Evolutionary conservation across 108 stramenopile genomes (phyloP), one percentile per base, ranked within the genome.

Genomic region (Nitzschia putrida): DNA sequence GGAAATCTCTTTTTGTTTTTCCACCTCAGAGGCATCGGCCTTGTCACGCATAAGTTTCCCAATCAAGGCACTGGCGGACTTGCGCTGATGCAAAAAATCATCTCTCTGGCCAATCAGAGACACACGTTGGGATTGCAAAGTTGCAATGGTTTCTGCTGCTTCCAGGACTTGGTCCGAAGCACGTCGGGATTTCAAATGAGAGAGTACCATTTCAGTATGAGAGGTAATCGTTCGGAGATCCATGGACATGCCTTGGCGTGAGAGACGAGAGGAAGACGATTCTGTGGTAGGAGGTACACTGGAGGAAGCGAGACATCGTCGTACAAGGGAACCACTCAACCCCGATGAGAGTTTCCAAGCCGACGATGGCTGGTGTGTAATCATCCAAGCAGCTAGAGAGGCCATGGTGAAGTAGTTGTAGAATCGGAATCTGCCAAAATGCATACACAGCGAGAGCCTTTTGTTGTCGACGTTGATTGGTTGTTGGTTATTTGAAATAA

Each of bases 31-130:
- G 21, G 56, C 24, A 54, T 64, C 61, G 18, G 59, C 69, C 34
- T 68, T 67, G 9, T 71, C 57, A 29, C 80, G 59, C 89, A 95
- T 84, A 4, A 90, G 59, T 65, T 86, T 85, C 13, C 89, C 91
- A 38, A 95, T 85, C 60, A 53, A 50, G 18, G 84, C 91, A 24
- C 78, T 80, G 9, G 79, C 84, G 65, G 87, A 79, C 65, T 95
- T 95, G n/a, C 90, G 84, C 41, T 71, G 79, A 55, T 85, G 73
- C 24, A 91, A 76, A 55, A 79, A 82, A 40, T 72, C 82, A 74
- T 95, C 93, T 21, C 93, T 82, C 50, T 82, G 65, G 64, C 84
- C 77, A 71, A 93, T 93, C 50, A 93, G 61, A 10, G 71, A 44
- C 14, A 88, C 83, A 9, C 92, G 85, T 66, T 83, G 56, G 7